Evolutionary conservation across 192 early-diverging fungal species (phyloP), one percentile per base, ranked within the genome.

Genomic region (Endogone sp.): DNA sequence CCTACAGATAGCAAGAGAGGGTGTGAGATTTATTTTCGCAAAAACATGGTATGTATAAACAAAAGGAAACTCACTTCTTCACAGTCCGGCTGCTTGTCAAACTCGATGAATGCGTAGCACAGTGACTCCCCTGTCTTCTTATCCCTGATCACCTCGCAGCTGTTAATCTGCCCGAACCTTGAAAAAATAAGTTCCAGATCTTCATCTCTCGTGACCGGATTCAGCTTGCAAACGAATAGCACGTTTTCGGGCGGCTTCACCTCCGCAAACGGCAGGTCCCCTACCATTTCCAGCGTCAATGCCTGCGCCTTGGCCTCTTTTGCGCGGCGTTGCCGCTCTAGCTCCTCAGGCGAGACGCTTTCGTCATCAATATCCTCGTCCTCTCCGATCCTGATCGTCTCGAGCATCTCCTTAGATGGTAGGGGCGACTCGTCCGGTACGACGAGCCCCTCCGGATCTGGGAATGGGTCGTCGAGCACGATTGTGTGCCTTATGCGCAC

Each of bases 241-340:
- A 99, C 89, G 75, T 97, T 97, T 67, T 99, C 97, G 6, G 96
- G 95, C 3, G 97, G 97, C 69, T 94, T 94, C 44, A 99, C 90
- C 64, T 99, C 97, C 23, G 97, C 97, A 80, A 92, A 95, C 8
- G 97, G 97, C 13, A 99, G 75, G 72, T 99, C 97, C 2, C 97
- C 97, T 6, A 99, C 88, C 94, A 99, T 96, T 77, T 99, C 97
- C 31, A 99, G 81, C 2, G 95, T 97, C n/a, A 99, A 75, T 6
- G 95, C 94, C 4, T 92, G 86, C 1, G 97, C 93, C 23, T 84
- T 82, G 2, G 94, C 93, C 76, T 97, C 89, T 27, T 77, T 81
- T 60, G 83, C 84, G n/a, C 92, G 77, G n/a, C 80, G 75, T 60
- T 81, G 60, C 61, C 80, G 74, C 64, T 95, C 94, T 59, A 84